Conservation (phyloP, 139 green algal species). For the Chlorella ohadii region DNA sequence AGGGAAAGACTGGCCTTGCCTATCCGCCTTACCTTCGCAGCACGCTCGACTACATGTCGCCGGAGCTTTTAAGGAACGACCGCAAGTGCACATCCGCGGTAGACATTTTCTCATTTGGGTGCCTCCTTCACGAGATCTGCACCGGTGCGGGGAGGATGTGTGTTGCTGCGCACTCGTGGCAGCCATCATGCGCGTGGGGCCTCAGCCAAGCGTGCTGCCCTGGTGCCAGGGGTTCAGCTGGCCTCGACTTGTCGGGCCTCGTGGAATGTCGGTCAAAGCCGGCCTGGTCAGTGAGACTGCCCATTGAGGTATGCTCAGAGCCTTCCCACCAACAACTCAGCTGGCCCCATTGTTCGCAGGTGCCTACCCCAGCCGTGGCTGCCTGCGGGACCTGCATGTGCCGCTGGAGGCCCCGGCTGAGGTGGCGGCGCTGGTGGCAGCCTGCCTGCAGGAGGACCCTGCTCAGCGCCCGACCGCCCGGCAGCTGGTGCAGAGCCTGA, state of each 20-base stretch:
- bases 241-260: no score
- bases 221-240: no score
- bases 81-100: constrained; percentile 50
- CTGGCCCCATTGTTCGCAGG: neutral
- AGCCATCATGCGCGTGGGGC: no score
- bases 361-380: constrained; percentile 13
- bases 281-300: no score
- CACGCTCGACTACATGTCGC: constrained; percentile 23
- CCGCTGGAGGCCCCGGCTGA: constrained; percentile 18
- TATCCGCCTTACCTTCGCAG: no score
- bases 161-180: no score
- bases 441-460: constrained; percentile 25
- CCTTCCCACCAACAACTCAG: no score
- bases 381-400: constrained; percentile 18
- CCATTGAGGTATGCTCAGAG: no score
- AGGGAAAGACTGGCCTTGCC: no score
- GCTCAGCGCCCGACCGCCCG: constrained; percentile 3
- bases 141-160: neutral
- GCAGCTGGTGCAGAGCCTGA: constrained; percentile 23
- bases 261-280: no score
- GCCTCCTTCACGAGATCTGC: constrained; percentile 11
- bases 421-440: constrained; percentile 8
- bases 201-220: no score
- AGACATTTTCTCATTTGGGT: constrained; percentile 43
- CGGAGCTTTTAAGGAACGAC: constrained; percentile 38